Base-by-base conservation (phyloP, 208 protist genomes). In the Porcisia hertigi region DNA sequence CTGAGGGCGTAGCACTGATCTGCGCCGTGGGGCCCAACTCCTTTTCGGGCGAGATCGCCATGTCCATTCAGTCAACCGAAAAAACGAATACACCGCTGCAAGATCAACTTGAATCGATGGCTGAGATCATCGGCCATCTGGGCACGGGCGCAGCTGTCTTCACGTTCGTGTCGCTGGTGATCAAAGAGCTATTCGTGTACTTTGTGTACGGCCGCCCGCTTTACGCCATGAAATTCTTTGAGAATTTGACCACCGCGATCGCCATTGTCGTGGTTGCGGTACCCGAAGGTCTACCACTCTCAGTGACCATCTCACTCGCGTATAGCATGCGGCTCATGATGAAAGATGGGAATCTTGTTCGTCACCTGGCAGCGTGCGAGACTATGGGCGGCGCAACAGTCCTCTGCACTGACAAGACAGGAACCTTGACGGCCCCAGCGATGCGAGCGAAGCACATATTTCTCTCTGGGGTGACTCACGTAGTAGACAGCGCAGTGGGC, bases 191-290 rank as follows among this genome's bases (percentile, higher is more conserved):
- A 12, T 93, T 86, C 67, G 67, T 83, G 54, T 72, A 73, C 57
- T 36, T 88, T 12, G 60, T 85, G 18, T 73, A 83, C 70, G 86
- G 78, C 18, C 58, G 34, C 20, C 49, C 45, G 60, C 86, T 96
- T 58, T 88, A 86, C 79, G 74, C 79, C 39, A 94, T 92, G 82
- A 96, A 90, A 77, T 86, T 95, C 53, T 88, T 98, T 60, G 87
- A 97, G 39, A 95, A 96, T 76, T 67, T 99, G 23, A 98, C 95
- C 16, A 92, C 95, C 8, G 88, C 87, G 20, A 92, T 99, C 62
- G 97, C 98, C 30, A 98, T 99, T 81, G 86, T 99, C n/a, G 98
- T 99, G n/a, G 98, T 99, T 9, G 98, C 98, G 14, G 95, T 99
- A 57, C 98, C 98, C 7, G 98, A 99, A 80, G 98, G 98, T 23